phyloP scores from a whole-genome alignment of 192 early-diverging fungal genomes.

The Coemansia umbellata region DNA sequence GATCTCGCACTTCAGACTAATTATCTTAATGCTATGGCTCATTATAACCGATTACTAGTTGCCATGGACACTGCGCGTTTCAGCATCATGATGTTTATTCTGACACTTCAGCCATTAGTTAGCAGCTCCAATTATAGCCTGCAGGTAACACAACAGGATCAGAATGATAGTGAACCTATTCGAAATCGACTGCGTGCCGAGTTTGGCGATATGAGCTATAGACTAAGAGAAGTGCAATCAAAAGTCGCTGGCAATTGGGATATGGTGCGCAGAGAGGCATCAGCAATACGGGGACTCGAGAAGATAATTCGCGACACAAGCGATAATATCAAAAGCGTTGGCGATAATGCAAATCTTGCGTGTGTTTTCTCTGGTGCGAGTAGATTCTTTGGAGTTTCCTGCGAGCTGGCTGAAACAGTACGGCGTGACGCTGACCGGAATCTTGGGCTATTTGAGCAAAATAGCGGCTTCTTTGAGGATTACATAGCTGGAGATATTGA shows the following conservation, averaged over 20 bases:
- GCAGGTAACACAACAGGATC: too few species aligned
- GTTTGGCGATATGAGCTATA: conserved; percentile 31
- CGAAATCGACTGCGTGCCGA: conserved; percentile 29
- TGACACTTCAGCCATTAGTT: conserved; percentile 17
- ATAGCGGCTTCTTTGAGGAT: neutral
- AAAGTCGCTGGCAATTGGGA: neutral
- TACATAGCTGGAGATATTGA: neutral
- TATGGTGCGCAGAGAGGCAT: neutral
- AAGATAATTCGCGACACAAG: neutral
- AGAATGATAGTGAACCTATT: conserved; percentile 7
- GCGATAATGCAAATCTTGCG: neutral
- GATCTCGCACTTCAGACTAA: conserved; percentile 19
- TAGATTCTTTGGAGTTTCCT: conserved; percentile 22
- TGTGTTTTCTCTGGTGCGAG: neutral
- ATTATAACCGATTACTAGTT: conserved; percentile 29
- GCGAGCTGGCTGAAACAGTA: neutral
- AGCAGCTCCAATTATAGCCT: neutral
- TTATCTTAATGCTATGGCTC: conserved; percentile 23
- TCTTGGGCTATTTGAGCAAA: conserved; percentile 4
- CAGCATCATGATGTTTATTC: conserved; percentile 19
- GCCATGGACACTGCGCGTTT: conserved; percentile 29
- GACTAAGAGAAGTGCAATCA: conserved; percentile 11
- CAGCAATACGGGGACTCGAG: conserved; percentile 4
- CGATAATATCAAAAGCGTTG: neutral
- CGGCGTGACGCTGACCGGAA: conserved; percentile 5